A percentile compares a stretch with the other conserved stretches of the same genome.
Conservation (phyloP, 1,139 yeast genomes). For the Yamadazyma dushanensis region DNA sequence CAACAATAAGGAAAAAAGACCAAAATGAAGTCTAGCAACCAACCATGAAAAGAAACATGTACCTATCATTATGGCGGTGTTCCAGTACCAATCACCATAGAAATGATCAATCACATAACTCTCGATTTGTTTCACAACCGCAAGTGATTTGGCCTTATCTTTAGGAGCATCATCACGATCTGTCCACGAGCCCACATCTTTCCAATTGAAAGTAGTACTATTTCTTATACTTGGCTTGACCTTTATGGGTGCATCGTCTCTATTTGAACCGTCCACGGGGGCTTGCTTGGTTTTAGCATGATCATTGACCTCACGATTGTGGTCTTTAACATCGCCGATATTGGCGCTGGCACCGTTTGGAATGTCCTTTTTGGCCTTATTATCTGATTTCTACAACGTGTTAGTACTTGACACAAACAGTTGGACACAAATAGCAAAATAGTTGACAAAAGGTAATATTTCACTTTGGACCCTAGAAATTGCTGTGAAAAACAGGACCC, state of each 20-base stretch:
- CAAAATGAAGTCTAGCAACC: slow-evolving; percentile 55
- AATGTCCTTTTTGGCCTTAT: slow-evolving; percentile 10
- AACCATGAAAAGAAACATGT: slow-evolving; percentile 74
- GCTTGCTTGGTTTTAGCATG: slow-evolving; percentile 11
- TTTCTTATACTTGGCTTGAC: slow-evolving; percentile 28
- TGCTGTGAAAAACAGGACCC: no score
- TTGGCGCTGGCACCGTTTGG: slow-evolving; percentile 21
- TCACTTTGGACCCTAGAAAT: no score
- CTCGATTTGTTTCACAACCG: slow-evolving; percentile 37
- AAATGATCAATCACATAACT: slow-evolving; percentile 67
- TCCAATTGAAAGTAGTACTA: slow-evolving; percentile 42
- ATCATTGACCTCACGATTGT: slow-evolving; percentile 24
- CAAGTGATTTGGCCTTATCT: slow-evolving; percentile 30
- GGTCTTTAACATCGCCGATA: slow-evolving; percentile 32
- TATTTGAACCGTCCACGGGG: slow-evolving; percentile 27
- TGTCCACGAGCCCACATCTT: slow-evolving; percentile 42
- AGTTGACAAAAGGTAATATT: no score
- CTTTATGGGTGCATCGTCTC: slow-evolving; percentile 9
- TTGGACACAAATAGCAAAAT: no score
- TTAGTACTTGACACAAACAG: slow-evolving; percentile 1
- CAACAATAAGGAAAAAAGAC: slow-evolving; percentile 55
- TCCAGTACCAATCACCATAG: slow-evolving; percentile 73
- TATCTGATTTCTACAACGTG: slow-evolving; percentile 3
- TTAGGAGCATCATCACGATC: slow-evolving; percentile 16
- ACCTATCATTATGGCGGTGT: slow-evolving; percentile 61